Base-by-base conservation (phyloP, 2,329 filamentous ascomycete species). In the Kalaharituber pfeilii region DNA sequence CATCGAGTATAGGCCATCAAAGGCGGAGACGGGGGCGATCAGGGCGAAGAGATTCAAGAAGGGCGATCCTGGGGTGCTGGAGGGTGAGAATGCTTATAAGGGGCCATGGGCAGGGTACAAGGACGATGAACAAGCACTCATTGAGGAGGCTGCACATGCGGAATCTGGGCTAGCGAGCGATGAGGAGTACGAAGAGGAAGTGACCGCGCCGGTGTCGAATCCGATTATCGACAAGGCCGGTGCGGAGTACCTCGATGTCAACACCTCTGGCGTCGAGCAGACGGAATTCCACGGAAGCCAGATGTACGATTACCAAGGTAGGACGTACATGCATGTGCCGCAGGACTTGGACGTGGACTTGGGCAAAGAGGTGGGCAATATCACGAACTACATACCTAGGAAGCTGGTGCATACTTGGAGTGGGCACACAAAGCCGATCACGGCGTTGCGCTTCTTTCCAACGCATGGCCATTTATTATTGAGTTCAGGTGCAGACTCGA, bases 321-420 rank as follows among this genome's bases (percentile, higher is more conserved):
- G 91, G 60, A 94, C 89, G 29, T 98, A 94, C 67, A 95, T 98
- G 89, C 91, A 98, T 69, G 76, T 96, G 47, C 91, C 91, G 2
- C 87, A 86, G 67, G 88, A 94, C 67, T 71, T 94, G 69, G 85
- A 86, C 65, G 73, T 94, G 66, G 84, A 94, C 66, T 73, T 98
- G 63, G 77, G 75, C 60, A 93, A 91, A 69, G 86, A 93, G 57
- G 68, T 75, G 45, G 85, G 84, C 63, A 87, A 81, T 65, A 69
- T 78, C 66, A 88, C 88, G 66, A 96, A 94, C 68, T 98, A 80
- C 66, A 86, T 93, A 55, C 91, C 91, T 33, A 96, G 94, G 75
- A 96, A 94, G 71, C 75, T 91, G 63, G 75, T 96, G 49, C 83
- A 94, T 66, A 84, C 84, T 26, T 98, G 85, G 84, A 76, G 81